phyloP scores from a whole-genome alignment of 768 basidiomycete species.

The Suillus subluteus region DNA sequence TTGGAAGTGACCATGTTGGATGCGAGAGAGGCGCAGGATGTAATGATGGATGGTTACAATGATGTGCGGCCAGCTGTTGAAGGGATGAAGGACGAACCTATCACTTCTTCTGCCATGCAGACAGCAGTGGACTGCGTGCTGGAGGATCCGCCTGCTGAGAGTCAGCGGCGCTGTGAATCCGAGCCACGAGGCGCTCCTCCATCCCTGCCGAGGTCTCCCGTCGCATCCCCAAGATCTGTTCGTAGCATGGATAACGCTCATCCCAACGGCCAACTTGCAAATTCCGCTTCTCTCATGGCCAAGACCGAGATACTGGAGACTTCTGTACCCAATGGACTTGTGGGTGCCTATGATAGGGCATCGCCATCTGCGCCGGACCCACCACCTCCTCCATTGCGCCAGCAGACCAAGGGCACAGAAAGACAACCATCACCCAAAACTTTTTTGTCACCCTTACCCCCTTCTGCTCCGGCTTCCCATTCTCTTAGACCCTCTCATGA shows the following conservation, averaged over 20 bases:
- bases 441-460: neutral
- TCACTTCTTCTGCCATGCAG: neutral
- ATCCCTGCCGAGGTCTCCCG: neutral
- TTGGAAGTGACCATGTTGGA: neutral
- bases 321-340: neutral
- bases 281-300: neutral
- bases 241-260: neutral
- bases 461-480: slow-evolving; percentile 12
- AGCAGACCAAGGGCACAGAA: neutral
- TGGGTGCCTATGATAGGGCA: neutral
- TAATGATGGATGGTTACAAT: slow-evolving; percentile 15
- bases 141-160: neutral
- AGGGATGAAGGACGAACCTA: slow-evolving; percentile 7
- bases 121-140: neutral
- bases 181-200: neutral
- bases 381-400: slow-evolving; percentile 4
- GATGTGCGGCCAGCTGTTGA: slow-evolving; percentile 7
- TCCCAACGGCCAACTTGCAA: neutral
- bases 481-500: slow-evolving; percentile 46
- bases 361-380: neutral
- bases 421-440: slow-evolving; percentile 1
- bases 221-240: neutral
- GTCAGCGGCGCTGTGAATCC: neutral
- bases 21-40: slow-evolving; percentile 15
- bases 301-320: neutral